A percentile compares a stretch with the other conserved stretches of the same genome.
phyloP scores from a whole-genome alignment of 2,329 filamentous ascomycete species.

The Fusarium longipes region DNA sequence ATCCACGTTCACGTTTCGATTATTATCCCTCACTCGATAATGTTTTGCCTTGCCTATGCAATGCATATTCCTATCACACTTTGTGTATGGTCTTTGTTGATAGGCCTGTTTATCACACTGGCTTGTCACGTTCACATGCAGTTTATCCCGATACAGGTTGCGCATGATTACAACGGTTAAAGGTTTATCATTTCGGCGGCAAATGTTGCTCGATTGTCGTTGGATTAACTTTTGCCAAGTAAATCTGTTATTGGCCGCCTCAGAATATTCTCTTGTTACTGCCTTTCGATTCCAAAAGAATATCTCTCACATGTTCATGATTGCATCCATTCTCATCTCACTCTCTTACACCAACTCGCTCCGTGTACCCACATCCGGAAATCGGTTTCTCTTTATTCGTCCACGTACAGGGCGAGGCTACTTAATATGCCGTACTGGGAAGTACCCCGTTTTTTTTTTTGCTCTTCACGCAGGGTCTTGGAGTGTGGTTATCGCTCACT shows the following conservation, averaged over 20 bases:
- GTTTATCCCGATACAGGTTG: not conserved
- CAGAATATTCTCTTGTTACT: conserved; percentile 18
- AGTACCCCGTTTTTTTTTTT: conserved; percentile 12
- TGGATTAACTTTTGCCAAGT: conserved; percentile 7
- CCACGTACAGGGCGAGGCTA: conserved; percentile 36
- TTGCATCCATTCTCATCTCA: conserved; percentile 14
- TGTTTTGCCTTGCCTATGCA: no score
- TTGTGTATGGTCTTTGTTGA: conserved; percentile 7
- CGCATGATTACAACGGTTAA: conserved; percentile 8
- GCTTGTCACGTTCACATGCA: conserved; percentile 24
- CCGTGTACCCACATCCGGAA: conserved; percentile 29
- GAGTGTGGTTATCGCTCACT: conserved; percentile 20
- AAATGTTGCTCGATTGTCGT: conserved; percentile 9
- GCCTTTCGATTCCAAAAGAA: conserved; percentile 11
- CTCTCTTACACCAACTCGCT: conserved; percentile 34
- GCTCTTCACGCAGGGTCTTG: conserved; percentile 14
- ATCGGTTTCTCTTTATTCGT: conserved; percentile 32
- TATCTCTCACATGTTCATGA: conserved; percentile 27
- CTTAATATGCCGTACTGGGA: conserved; percentile 27
- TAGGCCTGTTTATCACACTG: conserved; percentile 21
- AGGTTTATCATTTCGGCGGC: conserved; percentile 19
- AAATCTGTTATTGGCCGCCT: conserved; percentile 25
- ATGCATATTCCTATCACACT: no score
- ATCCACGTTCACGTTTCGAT: conserved; percentile 29
- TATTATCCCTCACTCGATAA: conserved; percentile 49